Base-by-base conservation (phyloP, 2,329 filamentous ascomycete genomes). In the Mariannaea sp. region DNA sequence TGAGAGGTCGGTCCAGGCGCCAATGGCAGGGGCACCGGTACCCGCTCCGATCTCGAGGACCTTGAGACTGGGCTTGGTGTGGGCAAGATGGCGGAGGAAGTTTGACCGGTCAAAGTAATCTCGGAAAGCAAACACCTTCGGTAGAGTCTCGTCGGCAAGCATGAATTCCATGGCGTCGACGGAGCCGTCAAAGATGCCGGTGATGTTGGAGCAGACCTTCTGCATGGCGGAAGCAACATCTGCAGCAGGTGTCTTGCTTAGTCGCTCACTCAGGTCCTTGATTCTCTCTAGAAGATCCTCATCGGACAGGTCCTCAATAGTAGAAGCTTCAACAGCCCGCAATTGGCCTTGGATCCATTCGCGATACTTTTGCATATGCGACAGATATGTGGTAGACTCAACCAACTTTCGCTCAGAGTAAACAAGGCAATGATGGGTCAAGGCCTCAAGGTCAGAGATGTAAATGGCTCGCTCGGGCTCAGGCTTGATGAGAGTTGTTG, bases 21-120 rank as follows among this genome's bases (percentile, higher is more conserved):
- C 49, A 2, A 66, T 59, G 0, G 72, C 72, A 7, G 70, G 65
- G 7, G 65, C 66, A 5, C 73, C 73, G 1, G 70, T 77, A 1
- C 74, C 74, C 1, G 71, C 73, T 2, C 74, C 75, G 13, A 77
- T 65, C 49, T 78, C 75, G 1, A 78, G 62, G 32, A 77, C 66
- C 3, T 68, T 63, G 8, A 76, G 59, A 9, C 61, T 58, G 4
- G 64, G 61, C 4, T 61, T 64, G 2, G 58, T 66, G 61, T 65
- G 30, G 48, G 62, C 40, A 33, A 70, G 19, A 50, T 64, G 24
- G 55, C 61, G 29, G 49, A 61, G 35, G 39, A 55, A 64, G 24
- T 22, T 14, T 7, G 46, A 59, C 13, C 58, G 52, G 17, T 68
- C 60, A 3, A 57, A 62, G 49, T 62, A 62, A 35, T 62, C 62